phyloP scores from a whole-genome alignment of 805 yeast genomes.

The Teunomyces barrocoloradensis region DNA sequence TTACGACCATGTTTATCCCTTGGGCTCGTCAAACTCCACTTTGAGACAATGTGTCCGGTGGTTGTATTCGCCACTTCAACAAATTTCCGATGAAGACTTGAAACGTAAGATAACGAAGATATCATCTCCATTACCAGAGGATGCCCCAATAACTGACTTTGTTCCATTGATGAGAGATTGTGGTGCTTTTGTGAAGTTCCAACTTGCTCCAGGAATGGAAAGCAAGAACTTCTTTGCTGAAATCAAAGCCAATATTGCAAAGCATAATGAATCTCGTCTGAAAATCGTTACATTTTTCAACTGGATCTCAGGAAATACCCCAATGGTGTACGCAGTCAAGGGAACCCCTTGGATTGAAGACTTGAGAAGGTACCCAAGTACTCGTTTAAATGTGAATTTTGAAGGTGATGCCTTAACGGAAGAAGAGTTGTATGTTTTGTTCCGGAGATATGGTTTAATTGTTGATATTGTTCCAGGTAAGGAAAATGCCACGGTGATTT shows the following conservation, averaged over 20 bases:
- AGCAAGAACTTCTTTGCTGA: conserved; percentile 52
- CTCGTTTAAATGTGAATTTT: conserved; percentile 60
- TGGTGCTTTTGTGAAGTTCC: conserved; percentile 85
- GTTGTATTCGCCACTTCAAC: conserved; percentile 14
- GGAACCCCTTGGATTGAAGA: conserved; percentile 98
- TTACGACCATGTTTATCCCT: conserved; percentile 36
- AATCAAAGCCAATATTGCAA: conserved; percentile 47
- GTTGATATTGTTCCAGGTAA: conserved; percentile 65
- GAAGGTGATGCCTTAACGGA: conserved; percentile 77
- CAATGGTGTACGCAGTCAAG: conserved; percentile 67
- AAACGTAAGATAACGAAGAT: conserved; percentile 16
- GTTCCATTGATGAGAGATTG: conserved; percentile 81
- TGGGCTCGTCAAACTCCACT: conserved; percentile 22
- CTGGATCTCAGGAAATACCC: conserved; percentile 26
- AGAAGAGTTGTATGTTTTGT: conserved; percentile 74
- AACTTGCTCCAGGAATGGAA: conserved; percentile 51
- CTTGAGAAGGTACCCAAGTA: conserved; percentile 70
- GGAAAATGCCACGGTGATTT: conserved; percentile 45
- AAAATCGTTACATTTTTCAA: conserved; percentile 11
- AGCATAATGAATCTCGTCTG: conserved; percentile 11
- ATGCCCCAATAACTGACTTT: conserved; percentile 50
- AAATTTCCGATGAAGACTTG: conserved; percentile 13
- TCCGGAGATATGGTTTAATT: conserved; percentile 86
- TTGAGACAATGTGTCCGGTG: conserved; percentile 21
- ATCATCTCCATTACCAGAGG: conserved; percentile 29